phyloP scores from a whole-genome alignment of 345 rosid genomes.

The Melaleuca alternifolia region DNA sequence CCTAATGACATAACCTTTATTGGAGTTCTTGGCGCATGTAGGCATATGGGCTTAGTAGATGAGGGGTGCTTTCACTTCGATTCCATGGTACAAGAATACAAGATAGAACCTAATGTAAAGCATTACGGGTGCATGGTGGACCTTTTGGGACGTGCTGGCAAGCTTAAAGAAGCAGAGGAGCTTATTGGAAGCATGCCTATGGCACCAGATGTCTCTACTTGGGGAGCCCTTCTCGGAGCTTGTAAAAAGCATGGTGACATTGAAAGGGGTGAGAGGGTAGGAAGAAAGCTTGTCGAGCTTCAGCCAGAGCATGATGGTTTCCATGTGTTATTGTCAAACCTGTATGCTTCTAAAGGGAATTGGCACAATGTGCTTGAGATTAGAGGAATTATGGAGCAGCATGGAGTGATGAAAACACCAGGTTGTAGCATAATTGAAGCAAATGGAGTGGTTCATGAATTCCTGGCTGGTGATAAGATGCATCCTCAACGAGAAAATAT shows the following conservation, averaged over 20 bases:
- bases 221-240: conserved; percentile 67
- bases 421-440: conserved; percentile 52
- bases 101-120: conserved; percentile 42
- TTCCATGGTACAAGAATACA: conserved; percentile 34
- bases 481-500: conserved; percentile 30
- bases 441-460: conserved; percentile 38
- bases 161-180: conserved; percentile 53
- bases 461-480: conserved; percentile 36
- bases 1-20: conserved; percentile 48
- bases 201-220: conserved; percentile 50
- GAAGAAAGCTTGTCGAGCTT: conserved; percentile 46
- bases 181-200: conserved; percentile 48
- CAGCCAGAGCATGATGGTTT: conserved; percentile 56
- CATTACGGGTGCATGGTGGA: conserved; percentile 79
- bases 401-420: conserved; percentile 38
- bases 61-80: conserved; percentile 34
- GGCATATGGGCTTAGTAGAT: conserved; percentile 52
- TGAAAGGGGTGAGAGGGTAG: conserved; percentile 50
- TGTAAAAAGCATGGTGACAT: conserved; percentile 36
- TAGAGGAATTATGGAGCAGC: conserved; percentile 35
- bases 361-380: conserved; percentile 46
- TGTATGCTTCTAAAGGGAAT: conserved; percentile 44
- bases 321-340: conserved; percentile 41
- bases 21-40: conserved; percentile 50
- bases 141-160: conserved; percentile 61